Evolutionary conservation across 345 rosid genomes (phyloP).

Genomic region (Murraya paniculata): DNA sequence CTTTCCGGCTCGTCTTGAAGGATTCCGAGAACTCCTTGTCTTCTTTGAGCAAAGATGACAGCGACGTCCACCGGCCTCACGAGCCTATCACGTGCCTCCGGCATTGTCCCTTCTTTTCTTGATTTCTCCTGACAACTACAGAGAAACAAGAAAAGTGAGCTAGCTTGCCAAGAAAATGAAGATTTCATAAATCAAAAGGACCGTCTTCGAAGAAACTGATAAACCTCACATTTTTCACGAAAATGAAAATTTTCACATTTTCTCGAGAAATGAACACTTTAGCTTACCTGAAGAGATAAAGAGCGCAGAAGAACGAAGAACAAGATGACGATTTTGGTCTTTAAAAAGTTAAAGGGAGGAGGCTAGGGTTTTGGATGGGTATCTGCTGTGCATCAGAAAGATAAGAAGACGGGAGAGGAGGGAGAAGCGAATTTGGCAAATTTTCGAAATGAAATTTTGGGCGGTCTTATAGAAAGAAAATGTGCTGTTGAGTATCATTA

Average conservation of each 20-base stretch:
- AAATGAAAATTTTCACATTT: neutral
- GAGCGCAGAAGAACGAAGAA: neutral
- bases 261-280: neutral
- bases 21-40: slow-evolving; percentile 29
- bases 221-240: neutral
- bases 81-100: slow-evolving; percentile 71
- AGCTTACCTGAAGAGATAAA: neutral
- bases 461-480: slow-evolving; percentile 26
- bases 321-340: neutral
- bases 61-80: slow-evolving; percentile 52
- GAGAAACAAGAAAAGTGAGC: neutral
- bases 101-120: slow-evolving; percentile 29
- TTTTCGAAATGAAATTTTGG: slow-evolving; percentile 28
- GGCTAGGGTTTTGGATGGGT: slow-evolving; percentile 8
- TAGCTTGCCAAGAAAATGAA: neutral
- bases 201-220: neutral
- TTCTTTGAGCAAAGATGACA: slow-evolving; percentile 35
- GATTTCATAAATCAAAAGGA: neutral
- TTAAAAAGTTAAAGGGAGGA: neutral
- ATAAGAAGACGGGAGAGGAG: neutral
- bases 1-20: slow-evolving; percentile 33
- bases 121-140: neutral
- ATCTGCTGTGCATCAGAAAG: neutral
- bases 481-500: neutral
- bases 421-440: slow-evolving; percentile 26